Evolutionary conservation across 345 rosid genomes (phyloP), one percentile per base, ranked within the genome.

Genomic region (Trapa bicornis): DNA sequence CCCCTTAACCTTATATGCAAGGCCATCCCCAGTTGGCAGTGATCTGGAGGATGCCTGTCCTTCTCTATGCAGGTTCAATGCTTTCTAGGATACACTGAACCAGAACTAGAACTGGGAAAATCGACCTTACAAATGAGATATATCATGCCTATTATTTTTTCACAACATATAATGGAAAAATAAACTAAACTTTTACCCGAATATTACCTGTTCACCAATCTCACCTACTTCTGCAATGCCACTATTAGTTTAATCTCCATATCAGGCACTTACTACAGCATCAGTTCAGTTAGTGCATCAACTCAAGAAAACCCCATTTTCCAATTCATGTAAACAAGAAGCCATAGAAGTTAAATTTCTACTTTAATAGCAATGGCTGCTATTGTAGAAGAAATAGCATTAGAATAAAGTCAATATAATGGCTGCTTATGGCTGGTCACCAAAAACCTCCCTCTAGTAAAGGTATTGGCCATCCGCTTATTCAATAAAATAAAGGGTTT

Each of bases 121-220:
- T 58, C 32, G 3, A 32, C 12, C 4, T 9, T 2, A 10, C 5
- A 10, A 29, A 22, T 22, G 29, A 29, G 6, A 29, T 6, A 57
- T 57, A 57, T 17, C 32, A 33, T 33, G 62, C 14, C 58, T 14
- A 5, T 14, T 6, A 22, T 22, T 50, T 50, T 7, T 45, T 45
- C 8, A 11, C 1, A 0, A 50, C 2, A n/a, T 54, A 4, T 32
- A 57, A 17, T 10, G 62, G 37, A 35, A 22, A 22, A 32, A 57
- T 57, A 33, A 58, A 33, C 38, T 58, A 69, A 47, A 45, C 45
- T 22, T 47, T 69, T 32, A 69, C 62, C 69, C 8, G 69, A 37
- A 53, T 22, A 50, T 58, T 37, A 38, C 73, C 29, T 74, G 80
- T 65, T 74, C 77, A 77, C 72, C 80, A 67, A 73, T 73, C 65